Evolutionary conservation across 768 basidiomycete species (phyloP).

Genomic region (Cystobasidium onofrii): DNA sequence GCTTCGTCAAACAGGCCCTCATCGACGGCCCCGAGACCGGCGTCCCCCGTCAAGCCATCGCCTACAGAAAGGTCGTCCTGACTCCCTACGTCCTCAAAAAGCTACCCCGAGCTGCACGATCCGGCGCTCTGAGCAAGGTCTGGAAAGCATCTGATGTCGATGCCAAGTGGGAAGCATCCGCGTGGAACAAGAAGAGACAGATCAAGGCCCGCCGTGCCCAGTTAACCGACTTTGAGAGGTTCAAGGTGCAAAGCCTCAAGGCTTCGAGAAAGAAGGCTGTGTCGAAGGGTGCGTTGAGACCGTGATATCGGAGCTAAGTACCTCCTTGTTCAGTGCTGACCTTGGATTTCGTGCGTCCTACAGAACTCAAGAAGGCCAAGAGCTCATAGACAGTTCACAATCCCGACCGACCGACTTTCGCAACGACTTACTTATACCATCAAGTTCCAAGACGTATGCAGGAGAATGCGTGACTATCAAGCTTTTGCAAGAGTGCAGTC

Average conservation of each 20-base stretch:
- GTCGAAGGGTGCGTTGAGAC: constrained; percentile 29
- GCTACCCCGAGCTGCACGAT: constrained; percentile 78
- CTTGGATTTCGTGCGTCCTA: background rate
- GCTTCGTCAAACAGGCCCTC: constrained; percentile 60
- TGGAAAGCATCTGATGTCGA: constrained; percentile 74
- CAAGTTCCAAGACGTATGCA: too few species aligned
- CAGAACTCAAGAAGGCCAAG: constrained; percentile 33
- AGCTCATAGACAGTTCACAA: constrained; percentile 4
- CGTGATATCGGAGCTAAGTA: background rate
- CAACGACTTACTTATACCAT: too few species aligned
- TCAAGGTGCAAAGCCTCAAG: constrained; percentile 78
- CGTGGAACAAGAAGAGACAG: constrained; percentile 80
- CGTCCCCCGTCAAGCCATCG: constrained; percentile 83
- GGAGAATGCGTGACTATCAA: too few species aligned
- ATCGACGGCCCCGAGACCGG: constrained; percentile 86
- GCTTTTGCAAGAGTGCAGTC: too few species aligned
- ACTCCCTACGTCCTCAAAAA: constrained; percentile 72
- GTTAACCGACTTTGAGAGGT: constrained; percentile 84
- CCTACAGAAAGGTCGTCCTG: constrained; percentile 85
- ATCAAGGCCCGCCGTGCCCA: constrained; percentile 64
- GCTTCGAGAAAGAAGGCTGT: constrained; percentile 72
- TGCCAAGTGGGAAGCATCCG: constrained; percentile 78
- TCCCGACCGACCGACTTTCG: too few species aligned
- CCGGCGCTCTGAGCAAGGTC: constrained; percentile 72
- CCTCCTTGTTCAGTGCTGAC: background rate